Evolutionary conservation across 2,329 filamentous ascomycete species (phyloP), one percentile per base, ranked within the genome.

Genomic region (Paecilomyces niveus): DNA sequence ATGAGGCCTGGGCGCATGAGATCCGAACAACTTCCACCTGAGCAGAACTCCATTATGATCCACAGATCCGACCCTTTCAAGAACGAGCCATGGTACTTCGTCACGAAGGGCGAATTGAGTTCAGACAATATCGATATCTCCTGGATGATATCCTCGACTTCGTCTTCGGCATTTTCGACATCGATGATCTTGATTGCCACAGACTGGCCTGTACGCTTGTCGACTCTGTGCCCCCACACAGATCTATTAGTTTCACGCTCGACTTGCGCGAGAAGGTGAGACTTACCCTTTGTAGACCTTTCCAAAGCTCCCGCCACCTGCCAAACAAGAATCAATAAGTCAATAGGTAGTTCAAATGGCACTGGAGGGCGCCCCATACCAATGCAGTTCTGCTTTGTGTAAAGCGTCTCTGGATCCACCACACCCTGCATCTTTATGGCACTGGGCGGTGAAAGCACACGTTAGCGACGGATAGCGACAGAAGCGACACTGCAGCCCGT

Each of bases 21-120:
- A 72, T 97, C 94, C 54, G 90, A 92, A 71, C 94, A 97, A 76
- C 93, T 97, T 3, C 94, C 94, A 22, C 94, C 94, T 1, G 93
- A 92, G 76, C 94, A 99, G 70, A 94, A 99, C 75, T 99, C 94
- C 94, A 99, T 99, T 73, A 97, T 92, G 67, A 99, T 99, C 94
- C 94, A 99, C 68, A 99, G 79, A 78, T 97, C 90, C 2, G 92
- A 94, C 24, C 93, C 94, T 70, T 96, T 96, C 66, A 96, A 86
- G 71, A 94, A 97, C 58, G 93, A 97, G 65, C 94, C 94, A 78
- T 96, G 92, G 80, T 99, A 99, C 75, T 95, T 94, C 45, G 94
- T 99, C 62, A 97, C 93, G 71, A 95, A 96, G 18, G 92, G 92
- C 18, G 93, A 97, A 76, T 95, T 90, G 64, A 99, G 85, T 76